Base-by-base conservation (phyloP, 148 eudicot genomes). In the Silene uniflora region DNA sequence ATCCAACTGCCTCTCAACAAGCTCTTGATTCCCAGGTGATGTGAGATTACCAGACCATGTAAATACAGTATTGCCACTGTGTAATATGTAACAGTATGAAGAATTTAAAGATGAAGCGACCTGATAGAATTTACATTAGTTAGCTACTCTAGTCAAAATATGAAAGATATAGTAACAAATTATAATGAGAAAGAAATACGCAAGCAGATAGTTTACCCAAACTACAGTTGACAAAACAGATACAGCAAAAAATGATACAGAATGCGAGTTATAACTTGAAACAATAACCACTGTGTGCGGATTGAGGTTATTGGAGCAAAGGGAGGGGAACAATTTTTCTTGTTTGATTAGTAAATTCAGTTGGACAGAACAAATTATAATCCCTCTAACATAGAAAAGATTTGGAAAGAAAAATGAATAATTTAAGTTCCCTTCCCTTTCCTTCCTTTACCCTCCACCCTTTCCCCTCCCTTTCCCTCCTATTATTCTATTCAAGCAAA, bases 31-130 rank as follows among this genome's bases (percentile, higher is more conserved):
- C 75, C 84, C 88, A 65, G 97, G 46, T 64, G 89, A 77, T 46
- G 91, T 84, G 73, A 88, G 91, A 80, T 78, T 89, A 64, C 97
- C 98, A 23, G 84, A 79, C 98, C 98, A 93, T 35, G 89, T 87
- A 85, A 87, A 91, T 39, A 93, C 86, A 44, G 88, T 85, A 59
- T 91, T 81, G 67, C 95, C 97, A 65, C 79, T 87, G 80, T 88
- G 98, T 67, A 93, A 80, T 81, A 93, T 91, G 87, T 84, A 90
- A 80, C 93, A 90, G 80, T 93, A 87, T 65, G 95, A 85, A 67
- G 98, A 93, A 82, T 91, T 91, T 72, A 93, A 82, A 19, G 95
- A 91, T 75, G 97, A 80, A 35, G 98, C 87, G 76, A 87, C 98
- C 98, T 93, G 95, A 71, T 77, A 63, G 67, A 73, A 52, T 62